Evolutionary conservation across 2,329 filamentous ascomycete species (phyloP).

Genomic region (Trichocomaceae sp.): DNA sequence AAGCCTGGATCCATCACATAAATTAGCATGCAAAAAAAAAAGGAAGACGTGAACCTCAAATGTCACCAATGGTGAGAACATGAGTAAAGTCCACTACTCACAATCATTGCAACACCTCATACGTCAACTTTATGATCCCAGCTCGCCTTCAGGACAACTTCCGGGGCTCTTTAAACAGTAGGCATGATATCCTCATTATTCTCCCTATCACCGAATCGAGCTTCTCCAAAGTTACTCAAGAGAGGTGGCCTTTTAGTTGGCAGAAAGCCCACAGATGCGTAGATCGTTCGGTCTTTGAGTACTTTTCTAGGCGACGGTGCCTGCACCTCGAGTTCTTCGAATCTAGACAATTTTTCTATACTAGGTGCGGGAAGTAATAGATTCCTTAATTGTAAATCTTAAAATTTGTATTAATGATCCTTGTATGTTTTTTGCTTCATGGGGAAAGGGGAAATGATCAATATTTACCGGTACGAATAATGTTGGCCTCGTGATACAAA

Average conservation of each 20-base stretch:
- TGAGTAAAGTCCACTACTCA: constrained; percentile 8
- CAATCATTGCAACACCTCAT: constrained; percentile 37
- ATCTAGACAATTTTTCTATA: constrained; percentile 35
- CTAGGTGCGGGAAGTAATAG: constrained; percentile 37
- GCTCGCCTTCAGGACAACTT: constrained; percentile 34
- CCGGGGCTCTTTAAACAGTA: constrained; percentile 35
- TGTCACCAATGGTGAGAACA: neutral
- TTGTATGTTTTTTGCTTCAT: too few species aligned
- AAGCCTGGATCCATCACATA: neutral
- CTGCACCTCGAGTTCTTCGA: constrained; percentile 37
- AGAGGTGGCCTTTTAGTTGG: constrained; percentile 9
- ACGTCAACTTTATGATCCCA: constrained; percentile 38
- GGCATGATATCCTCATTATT: constrained; percentile 35
- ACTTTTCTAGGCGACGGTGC: constrained; percentile 40
- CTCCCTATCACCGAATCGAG: constrained; percentile 28
- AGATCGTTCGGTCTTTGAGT: constrained; percentile 21
- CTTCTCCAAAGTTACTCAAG: constrained; percentile 33
- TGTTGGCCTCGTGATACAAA: constrained; percentile 40
- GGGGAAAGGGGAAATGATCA: too few species aligned
- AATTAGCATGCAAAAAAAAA: neutral
- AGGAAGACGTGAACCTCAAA: too few species aligned
- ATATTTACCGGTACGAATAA: constrained; percentile 45
- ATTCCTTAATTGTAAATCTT: constrained; percentile 45
- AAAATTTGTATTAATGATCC: too few species aligned
- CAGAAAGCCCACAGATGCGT: constrained; percentile 28